Evolutionary conservation across 2,329 filamentous ascomycete species (phyloP), one percentile per base, ranked within the genome.

Genomic region (Hypoxylon sp.): DNA sequence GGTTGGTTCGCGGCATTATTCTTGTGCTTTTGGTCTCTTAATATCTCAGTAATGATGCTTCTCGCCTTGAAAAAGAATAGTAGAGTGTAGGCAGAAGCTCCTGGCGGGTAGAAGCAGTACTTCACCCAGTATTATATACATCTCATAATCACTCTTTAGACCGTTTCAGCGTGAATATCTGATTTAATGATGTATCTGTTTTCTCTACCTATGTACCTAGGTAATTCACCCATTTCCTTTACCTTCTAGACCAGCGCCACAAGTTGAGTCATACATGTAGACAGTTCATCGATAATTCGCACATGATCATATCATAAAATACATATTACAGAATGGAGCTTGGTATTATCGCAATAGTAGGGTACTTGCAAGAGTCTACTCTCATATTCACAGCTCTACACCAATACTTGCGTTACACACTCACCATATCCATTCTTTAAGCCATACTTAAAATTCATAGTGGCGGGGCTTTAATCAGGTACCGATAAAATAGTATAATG

Each of bases 91-190:
- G 1, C 6, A 19, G 33, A 51, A 51, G n/a, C 29, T 35, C 35
- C 29, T n/a, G 6, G 22, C 42, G 22, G 24, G 14, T n/a, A n/a
- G 22, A 8, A n/a, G 8, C 17, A 29, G 19, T 13, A 17, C 13
- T 29, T 42, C n/a, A n/a, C 33, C 37, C 24, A 29, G 13, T 22
- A 24, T 54, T 44, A 55, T 17, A 24, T 55, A 44, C 42, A 31
- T 31, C 26, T 13, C 24, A 10, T 19, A 31, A 19, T 29, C 3
- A 53, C 19, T 8, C 17, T 14, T 17, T 17, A 17, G n/a, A 13
- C 35, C 35, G 35, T 24, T 17, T 26, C 9, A 39, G 10, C n/a
- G 52, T 55, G 19, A 42, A 17, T 44, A 17, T 6, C 29, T 6
- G 5, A 6, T 31, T 17, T n/a, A 17, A 39, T 1, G 9, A 17